phyloP scores from a whole-genome alignment of 106 monocot genomes.

The Allium sativum region DNA sequence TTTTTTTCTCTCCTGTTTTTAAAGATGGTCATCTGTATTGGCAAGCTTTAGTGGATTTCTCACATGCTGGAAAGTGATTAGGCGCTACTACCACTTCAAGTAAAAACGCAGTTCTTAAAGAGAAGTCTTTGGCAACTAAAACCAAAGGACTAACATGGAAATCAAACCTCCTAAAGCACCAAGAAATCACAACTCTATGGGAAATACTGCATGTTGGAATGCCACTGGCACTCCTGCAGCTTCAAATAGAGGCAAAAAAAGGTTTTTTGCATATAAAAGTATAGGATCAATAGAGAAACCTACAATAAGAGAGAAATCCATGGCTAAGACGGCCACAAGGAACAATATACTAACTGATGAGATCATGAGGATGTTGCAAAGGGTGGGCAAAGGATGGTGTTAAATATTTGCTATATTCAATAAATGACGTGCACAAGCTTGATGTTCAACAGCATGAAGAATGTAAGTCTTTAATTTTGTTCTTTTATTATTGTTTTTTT shows the following conservation, averaged over 20 bases:
- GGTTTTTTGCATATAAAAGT: conserved; percentile 5
- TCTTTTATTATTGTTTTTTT: background rate
- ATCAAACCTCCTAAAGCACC: conserved; percentile 20
- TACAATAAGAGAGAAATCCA: background rate
- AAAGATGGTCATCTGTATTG: too few species aligned
- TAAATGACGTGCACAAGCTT: conserved; percentile 25
- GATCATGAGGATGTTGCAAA: conserved; percentile 27
- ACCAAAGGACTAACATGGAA: background rate
- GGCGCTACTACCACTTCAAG: conserved; percentile 5
- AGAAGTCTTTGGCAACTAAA: conserved; percentile 6
- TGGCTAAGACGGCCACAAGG: conserved; percentile 11
- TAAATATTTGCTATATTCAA: conserved; percentile 24
- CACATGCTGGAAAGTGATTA: conserved; percentile 16
- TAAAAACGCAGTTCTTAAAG: background rate
- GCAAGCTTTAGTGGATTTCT: conserved; percentile 38
- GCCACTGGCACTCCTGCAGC: conserved; percentile 9
- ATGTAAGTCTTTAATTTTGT: conserved; percentile 13
- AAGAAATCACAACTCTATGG: conserved; percentile 28
- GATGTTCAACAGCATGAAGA: conserved; percentile 16
- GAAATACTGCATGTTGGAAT: conserved; percentile 26
- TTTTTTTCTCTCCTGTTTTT: too few species aligned
- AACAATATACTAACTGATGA: conserved; percentile 20
- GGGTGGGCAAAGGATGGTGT: conserved; percentile 56
- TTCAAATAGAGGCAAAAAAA: conserved; percentile 1
- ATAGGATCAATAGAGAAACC: conserved; percentile 4